Base-by-base conservation (phyloP, 495 filamentous ascomycete species). In the Chaetomidium leptoderma region DNA sequence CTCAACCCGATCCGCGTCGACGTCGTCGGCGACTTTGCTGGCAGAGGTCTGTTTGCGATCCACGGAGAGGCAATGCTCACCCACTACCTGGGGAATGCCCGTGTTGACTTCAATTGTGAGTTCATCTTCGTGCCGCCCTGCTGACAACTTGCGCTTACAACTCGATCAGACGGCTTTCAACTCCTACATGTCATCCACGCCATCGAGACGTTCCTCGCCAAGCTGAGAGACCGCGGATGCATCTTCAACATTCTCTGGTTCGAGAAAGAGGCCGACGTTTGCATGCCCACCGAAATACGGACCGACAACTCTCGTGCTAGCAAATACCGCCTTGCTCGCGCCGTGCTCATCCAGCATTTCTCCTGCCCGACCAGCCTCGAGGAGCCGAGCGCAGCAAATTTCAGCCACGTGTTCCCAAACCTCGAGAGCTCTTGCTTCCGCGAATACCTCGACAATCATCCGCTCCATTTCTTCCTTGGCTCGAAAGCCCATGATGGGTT, bases 251-350 rank as follows among this genome's bases (percentile, higher is more conserved):
- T 43, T 11, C 21, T 43, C 40, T 43, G 40, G 40, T 43, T 43
- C 5, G 40, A 24, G 40, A 43, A 43, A 9, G 40, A 43, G 21
- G 40, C 40, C 40, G 40, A 43, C 40, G 40, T 24, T 3, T 43
- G 40, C 19, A 43, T 43, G 17, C 40, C 40, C 10, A 14, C 4
- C 40, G 21, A 43, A 10, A 19, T 43, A 5, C 40, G 40, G 40
- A 24, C 9, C 40, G 40, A 43, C 40, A 43, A 11, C 19, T 21
- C 40, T 1, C 17, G 21, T 23, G 21, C 40, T 19, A 43, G 40
- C 40, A 43, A 43, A 43, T 43, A 43, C 40, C 40, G 40, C 24
- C 40, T 43, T 43, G 40, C 40, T 23, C 40, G 40, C 10, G 40
- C 40, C 9, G 40, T 43, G 21, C 40, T 43, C 40, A 43, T 43